Base-by-base conservation (phyloP, 2,329 filamentous ascomycete genomes). In the Hirsutella thompsonii region DNA sequence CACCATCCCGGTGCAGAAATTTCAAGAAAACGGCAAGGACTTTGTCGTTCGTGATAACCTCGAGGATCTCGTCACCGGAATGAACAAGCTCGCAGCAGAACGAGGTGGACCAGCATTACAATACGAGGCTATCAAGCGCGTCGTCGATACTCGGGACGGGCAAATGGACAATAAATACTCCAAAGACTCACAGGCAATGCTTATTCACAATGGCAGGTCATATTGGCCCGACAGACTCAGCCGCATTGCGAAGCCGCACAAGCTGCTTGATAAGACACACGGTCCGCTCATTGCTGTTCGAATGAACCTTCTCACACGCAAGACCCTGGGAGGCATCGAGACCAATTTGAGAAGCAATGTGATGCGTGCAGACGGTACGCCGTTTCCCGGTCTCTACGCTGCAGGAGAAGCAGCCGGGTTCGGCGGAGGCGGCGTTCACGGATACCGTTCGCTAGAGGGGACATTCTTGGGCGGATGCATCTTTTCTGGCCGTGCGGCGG, bases 381-480 rank as follows among this genome's bases (percentile, higher is more conserved):
- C 54, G 0, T 77, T 79, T 49, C 62, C 67, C 0, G 74, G 74
- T 0, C 49, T 79, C 13, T 79, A 77, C 42, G 74, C 75, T 1
- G 75, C 74, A 0, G 75, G 75, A 5, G 75, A 79, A 52, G 72
- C 62, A 1, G 73, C 74, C 0, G 75, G 75, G 0, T 79, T 79
- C 43, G 75, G 75, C 0, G 75, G 76, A 2, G 75, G 75, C 2
- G 75, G 76, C 14, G 70, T 79, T 1, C 76, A 79, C 47, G 76
- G 75, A 0, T 79, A 79, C 49, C 76, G 64, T 48, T 71, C 75
- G 1, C 67, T 79, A 29, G 75, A 79, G 54, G 75, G 76, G 1
- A 79, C 75, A 0, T 79, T 79, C 50, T 49, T 79, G 4, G 75
- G 75, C 13, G 75, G 75, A 1, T 79, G 75, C 44, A 77, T 79